A percentile compares a stretch with the other conserved stretches of the same genome.
Conservation (phyloP, 2,329 filamentous ascomycete genomes). For the Parascedosporium putredinis region DNA sequence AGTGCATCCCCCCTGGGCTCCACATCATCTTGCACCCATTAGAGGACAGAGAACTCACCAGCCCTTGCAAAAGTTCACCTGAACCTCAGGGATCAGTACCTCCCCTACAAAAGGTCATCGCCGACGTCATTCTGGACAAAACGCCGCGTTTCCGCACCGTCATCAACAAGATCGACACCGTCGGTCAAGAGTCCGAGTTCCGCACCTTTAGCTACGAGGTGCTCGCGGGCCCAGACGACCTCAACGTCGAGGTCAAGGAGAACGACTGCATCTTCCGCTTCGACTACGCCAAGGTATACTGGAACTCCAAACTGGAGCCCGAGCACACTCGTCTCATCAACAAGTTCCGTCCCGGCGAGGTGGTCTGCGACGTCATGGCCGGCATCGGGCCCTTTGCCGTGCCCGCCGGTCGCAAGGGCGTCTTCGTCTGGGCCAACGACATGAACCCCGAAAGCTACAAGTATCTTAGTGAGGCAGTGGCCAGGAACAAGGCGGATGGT, state of each 20-base stretch:
- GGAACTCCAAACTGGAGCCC: slow-evolving; percentile 84
- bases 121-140: slow-evolving; percentile 80
- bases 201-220: slow-evolving; percentile 91
- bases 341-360: slow-evolving; percentile 72
- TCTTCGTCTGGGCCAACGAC: slow-evolving; percentile 95
- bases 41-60: slow-evolving; percentile 4
- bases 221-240: slow-evolving; percentile 67
- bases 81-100: slow-evolving; percentile 74
- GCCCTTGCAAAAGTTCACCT: slow-evolving; percentile 60
- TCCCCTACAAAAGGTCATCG: slow-evolving; percentile 83
- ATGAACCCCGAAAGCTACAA: slow-evolving; percentile 83
- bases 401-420: slow-evolving; percentile 77
- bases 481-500: slow-evolving; percentile 65
- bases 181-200: slow-evolving; percentile 76
- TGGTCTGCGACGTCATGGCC: slow-evolving; percentile 93
- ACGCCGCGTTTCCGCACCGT: slow-evolving; percentile 74
- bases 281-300: slow-evolving; percentile 95
- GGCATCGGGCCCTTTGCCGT: slow-evolving; percentile 93
- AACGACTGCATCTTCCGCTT: slow-evolving; percentile 81
- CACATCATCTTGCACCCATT: too few relatives aligned
- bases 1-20: too few relatives aligned
- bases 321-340: slow-evolving; percentile 76
- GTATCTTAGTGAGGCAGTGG: slow-evolving; percentile 59
- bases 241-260: slow-evolving; percentile 76
- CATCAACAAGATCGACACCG: slow-evolving; percentile 89